These are phyloP conservation scores for Lipomyces orientalis DNA, from an alignment of 805 yeast species.

Conservation along the genomic window DNA sequence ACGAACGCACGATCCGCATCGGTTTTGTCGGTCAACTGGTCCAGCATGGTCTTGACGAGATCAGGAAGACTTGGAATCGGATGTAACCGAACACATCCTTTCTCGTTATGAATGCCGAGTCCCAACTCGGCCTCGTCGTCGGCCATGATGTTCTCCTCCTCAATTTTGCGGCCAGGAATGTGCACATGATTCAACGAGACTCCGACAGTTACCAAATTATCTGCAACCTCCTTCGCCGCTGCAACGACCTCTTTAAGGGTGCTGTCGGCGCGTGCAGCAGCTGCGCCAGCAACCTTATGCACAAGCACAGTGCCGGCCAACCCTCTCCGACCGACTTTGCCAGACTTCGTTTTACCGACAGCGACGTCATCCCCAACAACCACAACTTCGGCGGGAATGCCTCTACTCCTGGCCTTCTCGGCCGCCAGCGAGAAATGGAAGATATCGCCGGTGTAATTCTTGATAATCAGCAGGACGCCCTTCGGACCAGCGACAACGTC, in stretches of 20 bases:
- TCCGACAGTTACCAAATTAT: conserved; percentile 80
- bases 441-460: conserved; percentile 94
- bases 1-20: conserved; percentile 86
- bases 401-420: conserved; percentile 82
- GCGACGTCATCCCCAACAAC: conserved; percentile 92
- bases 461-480: conserved; percentile 80
- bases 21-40: conserved; percentile 61
- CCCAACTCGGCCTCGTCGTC: conserved; percentile 83
- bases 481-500: conserved; percentile 44
- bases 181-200: conserved; percentile 88
- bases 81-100: conserved; percentile 69
- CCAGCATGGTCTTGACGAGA: conserved; percentile 62
- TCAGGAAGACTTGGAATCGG: conserved; percentile 75
- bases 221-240: conserved; percentile 66
- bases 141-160: conserved; percentile 58
- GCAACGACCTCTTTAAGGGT: conserved; percentile 60
- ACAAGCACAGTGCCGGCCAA: conserved; percentile 88
- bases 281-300: conserved; percentile 85
- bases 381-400: conserved; percentile 71
- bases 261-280: conserved; percentile 52
- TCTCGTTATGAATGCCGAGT: conserved; percentile 95
- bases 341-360: conserved; percentile 88
- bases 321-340: conserved; percentile 92
- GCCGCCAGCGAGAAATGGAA: conserved; percentile 91
- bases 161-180: conserved; percentile 74